Percentiles rank a stretch among this genome's conserved stretches.
phyloP scores from a whole-genome alignment of 768 basidiomycete species.

The Lentinula sp. region DNA sequence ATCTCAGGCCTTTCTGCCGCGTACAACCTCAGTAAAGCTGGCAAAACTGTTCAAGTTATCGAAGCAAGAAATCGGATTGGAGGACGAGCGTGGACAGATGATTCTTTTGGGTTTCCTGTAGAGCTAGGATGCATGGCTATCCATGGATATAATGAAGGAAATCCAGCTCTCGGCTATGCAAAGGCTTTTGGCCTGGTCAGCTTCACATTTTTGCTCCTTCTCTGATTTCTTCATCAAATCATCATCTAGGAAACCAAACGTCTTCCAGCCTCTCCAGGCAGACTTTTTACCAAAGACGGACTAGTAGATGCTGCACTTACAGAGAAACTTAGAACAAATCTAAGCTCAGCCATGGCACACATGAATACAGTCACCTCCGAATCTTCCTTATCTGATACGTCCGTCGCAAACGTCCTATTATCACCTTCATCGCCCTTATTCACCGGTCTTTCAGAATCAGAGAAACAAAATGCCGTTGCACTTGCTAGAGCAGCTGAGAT shows the following conservation, averaged over 20 bases:
- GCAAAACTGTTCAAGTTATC: background rate
- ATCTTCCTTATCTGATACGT: background rate
- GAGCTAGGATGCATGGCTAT: constrained; percentile 8
- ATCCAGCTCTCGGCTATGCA: constrained; percentile 5
- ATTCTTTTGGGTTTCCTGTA: constrained; percentile 5
- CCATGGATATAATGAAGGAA: constrained; percentile 7
- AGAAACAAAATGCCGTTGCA: background rate
- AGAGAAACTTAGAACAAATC: background rate
- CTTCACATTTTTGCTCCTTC: background rate
- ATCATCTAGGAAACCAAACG: constrained; percentile 1
- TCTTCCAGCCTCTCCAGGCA: background rate
- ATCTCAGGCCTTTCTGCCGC: background rate
- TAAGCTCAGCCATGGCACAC: background rate
- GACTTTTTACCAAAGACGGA: background rate
- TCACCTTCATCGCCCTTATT: constrained; percentile 1
- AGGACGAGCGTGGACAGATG: constrained; percentile 3
- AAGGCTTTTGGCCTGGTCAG: background rate
- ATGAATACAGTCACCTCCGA: background rate
- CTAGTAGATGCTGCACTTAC: background rate
- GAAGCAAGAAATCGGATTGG: constrained; percentile 6
- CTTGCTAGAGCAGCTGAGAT: constrained; percentile 3
- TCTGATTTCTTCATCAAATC: background rate
- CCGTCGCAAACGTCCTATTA: constrained; percentile 1
- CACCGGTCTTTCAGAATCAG: constrained; percentile 1
- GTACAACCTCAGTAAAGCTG: constrained; percentile 1